phyloP scores from a whole-genome alignment of 2,329 filamentous ascomycete genomes.

The Fusarium sp. region DNA sequence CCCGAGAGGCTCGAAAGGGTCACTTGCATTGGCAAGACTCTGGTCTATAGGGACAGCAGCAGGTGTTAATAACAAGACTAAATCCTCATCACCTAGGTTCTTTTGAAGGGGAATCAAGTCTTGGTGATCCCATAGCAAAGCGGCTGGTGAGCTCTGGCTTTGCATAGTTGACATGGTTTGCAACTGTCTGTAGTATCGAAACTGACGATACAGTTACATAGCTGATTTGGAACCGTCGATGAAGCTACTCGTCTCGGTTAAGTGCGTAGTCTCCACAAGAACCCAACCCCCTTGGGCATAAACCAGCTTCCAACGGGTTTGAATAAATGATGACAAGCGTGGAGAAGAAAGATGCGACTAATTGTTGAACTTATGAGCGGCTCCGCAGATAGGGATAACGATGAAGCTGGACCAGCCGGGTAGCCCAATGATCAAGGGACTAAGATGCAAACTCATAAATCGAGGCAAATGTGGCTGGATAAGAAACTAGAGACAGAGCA shows the following conservation, averaged over 20 bases:
- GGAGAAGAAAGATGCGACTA: slow-evolving; percentile 2
- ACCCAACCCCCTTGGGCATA: slow-evolving; percentile 29
- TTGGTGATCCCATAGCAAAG: slow-evolving; percentile 57
- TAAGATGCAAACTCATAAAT: slow-evolving; percentile 8
- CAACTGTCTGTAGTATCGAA: slow-evolving; percentile 24
- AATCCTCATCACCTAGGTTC: slow-evolving; percentile 60
- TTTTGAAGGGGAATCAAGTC: slow-evolving; percentile 61
- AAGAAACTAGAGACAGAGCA: slow-evolving; percentile 3
- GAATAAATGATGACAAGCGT: slow-evolving; percentile 11
- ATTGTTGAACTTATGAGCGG: background rate
- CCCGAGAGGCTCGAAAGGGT: slow-evolving; percentile 80
- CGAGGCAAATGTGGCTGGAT: slow-evolving; percentile 5
- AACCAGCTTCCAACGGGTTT: slow-evolving; percentile 13
- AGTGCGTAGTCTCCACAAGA: slow-evolving; percentile 28
- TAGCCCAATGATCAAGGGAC: slow-evolving; percentile 10
- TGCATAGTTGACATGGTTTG: slow-evolving; percentile 40
- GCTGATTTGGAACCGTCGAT: slow-evolving; percentile 21
- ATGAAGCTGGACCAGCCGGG: background rate
- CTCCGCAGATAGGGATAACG: slow-evolving; percentile 3
- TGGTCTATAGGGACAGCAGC: slow-evolving; percentile 61
- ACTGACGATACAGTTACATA: slow-evolving; percentile 38
- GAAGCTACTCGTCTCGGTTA: slow-evolving; percentile 21
- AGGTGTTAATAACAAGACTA: slow-evolving; percentile 72
- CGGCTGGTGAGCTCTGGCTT: slow-evolving; percentile 32
- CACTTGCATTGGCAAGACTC: slow-evolving; percentile 58